Conservation (phyloP, 208 protist genomes). For the Leishmania major region DNA sequence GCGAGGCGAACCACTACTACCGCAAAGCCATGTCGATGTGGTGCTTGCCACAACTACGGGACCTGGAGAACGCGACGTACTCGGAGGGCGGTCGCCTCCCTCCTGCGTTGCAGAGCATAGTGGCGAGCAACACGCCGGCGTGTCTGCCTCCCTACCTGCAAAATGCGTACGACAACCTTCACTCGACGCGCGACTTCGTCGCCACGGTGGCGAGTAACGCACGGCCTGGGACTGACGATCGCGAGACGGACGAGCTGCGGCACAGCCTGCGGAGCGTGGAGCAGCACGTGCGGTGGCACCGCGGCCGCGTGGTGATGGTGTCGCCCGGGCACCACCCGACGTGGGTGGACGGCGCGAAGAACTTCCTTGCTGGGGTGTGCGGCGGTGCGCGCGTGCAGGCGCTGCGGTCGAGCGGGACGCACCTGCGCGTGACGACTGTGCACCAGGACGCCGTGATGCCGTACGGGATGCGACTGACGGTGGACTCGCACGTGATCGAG, state of each 20-base stretch:
- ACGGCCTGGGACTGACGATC: not conserved
- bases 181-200: not conserved
- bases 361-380: too few relatives aligned
- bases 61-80: not conserved
- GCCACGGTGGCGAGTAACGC: not conserved
- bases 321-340: too few relatives aligned
- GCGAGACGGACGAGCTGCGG: conserved; percentile 93
- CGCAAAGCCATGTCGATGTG: conserved; percentile 11
- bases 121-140: not conserved
- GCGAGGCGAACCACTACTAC: conserved; percentile 69
- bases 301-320: too few relatives aligned
- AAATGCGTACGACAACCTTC: not conserved
- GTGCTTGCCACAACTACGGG: not conserved
- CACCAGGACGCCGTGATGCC: too few relatives aligned
- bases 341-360: too few relatives aligned
- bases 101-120: not conserved
- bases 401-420: too few relatives aligned
- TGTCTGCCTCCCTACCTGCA: not conserved
- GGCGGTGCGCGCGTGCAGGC: too few relatives aligned
- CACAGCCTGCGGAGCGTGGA: conserved; percentile 95
- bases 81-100: not conserved
- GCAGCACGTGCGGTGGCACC: conserved; percentile 88
- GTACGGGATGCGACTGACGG: too few relatives aligned
- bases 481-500: too few relatives aligned
- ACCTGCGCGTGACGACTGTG: too few relatives aligned